Evolutionary conservation across 2,329 filamentous ascomycete genomes (phyloP).

Genomic region (Didymella lethalis): DNA sequence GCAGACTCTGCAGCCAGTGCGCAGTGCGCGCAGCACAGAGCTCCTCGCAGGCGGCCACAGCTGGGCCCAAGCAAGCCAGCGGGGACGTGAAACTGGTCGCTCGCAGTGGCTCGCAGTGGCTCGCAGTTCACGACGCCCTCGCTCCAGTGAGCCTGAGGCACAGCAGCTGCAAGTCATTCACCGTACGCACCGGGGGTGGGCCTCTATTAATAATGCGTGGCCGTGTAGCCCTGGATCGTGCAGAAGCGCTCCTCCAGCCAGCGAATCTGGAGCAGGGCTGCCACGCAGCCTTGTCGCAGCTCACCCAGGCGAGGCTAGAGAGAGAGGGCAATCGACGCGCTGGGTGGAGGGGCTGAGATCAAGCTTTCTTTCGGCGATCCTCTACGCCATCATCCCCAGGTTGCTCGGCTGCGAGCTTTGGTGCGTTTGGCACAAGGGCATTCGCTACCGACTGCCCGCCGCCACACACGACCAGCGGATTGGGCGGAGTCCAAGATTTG

Average conservation of each 20-base stretch:
- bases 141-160: conserved; percentile 15
- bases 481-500: conserved; percentile 30
- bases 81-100: conserved; percentile 11
- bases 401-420: conserved; percentile 18
- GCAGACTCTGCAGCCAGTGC: conserved; percentile 22
- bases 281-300: conserved; percentile 40
- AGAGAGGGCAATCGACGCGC: conserved; percentile 26
- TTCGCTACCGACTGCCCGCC: conserved; percentile 37
- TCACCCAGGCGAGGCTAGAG: conserved; percentile 33
- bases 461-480: conserved; percentile 36
- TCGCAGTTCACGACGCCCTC: conserved; percentile 11
- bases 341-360: conserved; percentile 14
- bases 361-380: conserved; percentile 1
- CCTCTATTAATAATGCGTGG: conserved; percentile 24
- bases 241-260: conserved; percentile 25
- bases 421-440: conserved; percentile 13
- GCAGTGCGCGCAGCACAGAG: conserved; percentile 13
- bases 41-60: conserved; percentile 12
- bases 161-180: conserved; percentile 28
- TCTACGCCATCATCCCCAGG: conserved; percentile 28
- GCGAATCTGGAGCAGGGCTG: conserved; percentile 24
- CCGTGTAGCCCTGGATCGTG: conserved; percentile 31
- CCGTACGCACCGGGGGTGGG: conserved; percentile 15
- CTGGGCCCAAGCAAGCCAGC: conserved; percentile 11
- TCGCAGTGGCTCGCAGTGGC: conserved; percentile 3